A percentile compares a stretch with the other conserved stretches of the same genome.
phyloP scores from a whole-genome alignment of 306 rosid species.

The Prunus mume region DNA sequence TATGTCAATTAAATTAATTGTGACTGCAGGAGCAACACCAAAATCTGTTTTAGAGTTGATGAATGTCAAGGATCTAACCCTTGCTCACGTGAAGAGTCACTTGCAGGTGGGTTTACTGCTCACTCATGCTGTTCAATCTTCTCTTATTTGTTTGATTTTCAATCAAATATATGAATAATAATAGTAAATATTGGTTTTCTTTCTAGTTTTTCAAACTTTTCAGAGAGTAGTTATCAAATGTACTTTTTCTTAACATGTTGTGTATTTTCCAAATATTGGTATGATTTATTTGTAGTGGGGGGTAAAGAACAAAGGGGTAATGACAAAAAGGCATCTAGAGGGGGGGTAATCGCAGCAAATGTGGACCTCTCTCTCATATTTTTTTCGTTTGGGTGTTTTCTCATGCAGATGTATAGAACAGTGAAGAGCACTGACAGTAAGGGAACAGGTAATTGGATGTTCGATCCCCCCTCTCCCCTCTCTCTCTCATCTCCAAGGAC shows the following conservation, averaged over 20 bases:
- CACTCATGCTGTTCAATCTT: slow-evolving; percentile 26
- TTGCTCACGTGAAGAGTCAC: slow-evolving; percentile 97
- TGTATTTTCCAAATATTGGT: slow-evolving; percentile 5
- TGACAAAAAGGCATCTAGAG: slow-evolving; percentile 63
- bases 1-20: not conserved
- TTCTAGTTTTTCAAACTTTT: slow-evolving; percentile 10
- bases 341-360: slow-evolving; percentile 24
- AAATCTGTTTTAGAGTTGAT: slow-evolving; percentile 90
- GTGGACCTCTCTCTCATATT: slow-evolving; percentile 25
- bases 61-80: slow-evolving; percentile 95
- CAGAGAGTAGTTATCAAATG: not conserved
- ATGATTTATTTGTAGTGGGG: slow-evolving; percentile 41
- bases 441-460: slow-evolving; percentile 59
- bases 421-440: slow-evolving; percentile 85
- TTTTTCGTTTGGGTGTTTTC: slow-evolving; percentile 24
- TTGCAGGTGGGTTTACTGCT: slow-evolving; percentile 68
- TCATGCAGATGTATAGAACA: slow-evolving; percentile 99
- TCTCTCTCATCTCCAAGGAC: slow-evolving; percentile 7
- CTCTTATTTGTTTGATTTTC: not conserved
- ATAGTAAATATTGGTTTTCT: not conserved
- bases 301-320: slow-evolving; percentile 45
- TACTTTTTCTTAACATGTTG: not conserved
- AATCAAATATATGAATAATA: not conserved
- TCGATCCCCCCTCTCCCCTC: not conserved
- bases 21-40: slow-evolving; percentile 76